phyloP scores from a whole-genome alignment of 164 flowering plant species.

The Tetracentron sinense region DNA sequence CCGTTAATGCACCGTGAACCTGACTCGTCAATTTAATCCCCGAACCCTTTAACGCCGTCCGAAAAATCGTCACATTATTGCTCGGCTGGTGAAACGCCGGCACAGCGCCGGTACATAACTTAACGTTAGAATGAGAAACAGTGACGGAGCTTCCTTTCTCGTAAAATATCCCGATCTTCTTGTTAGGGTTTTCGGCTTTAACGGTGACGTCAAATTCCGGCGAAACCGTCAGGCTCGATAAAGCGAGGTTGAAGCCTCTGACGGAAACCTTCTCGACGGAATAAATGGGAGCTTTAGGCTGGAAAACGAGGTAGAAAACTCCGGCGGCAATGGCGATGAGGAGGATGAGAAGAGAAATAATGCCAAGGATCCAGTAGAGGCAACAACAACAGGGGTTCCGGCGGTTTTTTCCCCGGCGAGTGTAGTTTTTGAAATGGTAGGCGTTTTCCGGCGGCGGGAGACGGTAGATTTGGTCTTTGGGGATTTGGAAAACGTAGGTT shows the following conservation, averaged over 20 bases:
- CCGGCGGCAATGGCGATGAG: constrained; percentile 49
- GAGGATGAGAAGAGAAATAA: constrained; percentile 26
- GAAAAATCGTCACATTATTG: constrained; percentile 59
- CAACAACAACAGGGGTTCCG: constrained; percentile 39
- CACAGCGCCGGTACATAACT: constrained; percentile 43
- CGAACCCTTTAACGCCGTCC: constrained; percentile 41
- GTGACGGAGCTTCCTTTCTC: constrained; percentile 40
- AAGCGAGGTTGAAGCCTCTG: constrained; percentile 51
- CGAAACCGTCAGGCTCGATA: constrained; percentile 27
- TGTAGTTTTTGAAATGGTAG: constrained; percentile 21
- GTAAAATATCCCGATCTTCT: constrained; percentile 67
- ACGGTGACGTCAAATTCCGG: constrained; percentile 65
- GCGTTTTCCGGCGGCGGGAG: constrained; percentile 75
- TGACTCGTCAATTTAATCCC: constrained; percentile 31
- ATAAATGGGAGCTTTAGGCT: constrained; percentile 55
- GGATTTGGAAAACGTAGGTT: constrained; percentile 78
- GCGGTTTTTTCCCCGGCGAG: constrained; percentile 23
- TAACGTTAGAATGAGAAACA: constrained; percentile 34
- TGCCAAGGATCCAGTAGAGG: constrained; percentile 38
- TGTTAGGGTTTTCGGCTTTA: constrained; percentile 61
- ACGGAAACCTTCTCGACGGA: constrained; percentile 47
- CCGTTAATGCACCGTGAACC: constrained; percentile 18
- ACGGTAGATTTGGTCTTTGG: constrained; percentile 83
- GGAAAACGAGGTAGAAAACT: constrained; percentile 58
- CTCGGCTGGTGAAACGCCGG: constrained; percentile 73